Evolutionary conservation across 2,329 filamentous ascomycete species (phyloP), one percentile per base, ranked within the genome.

Genomic region (Beauveria medogensis): DNA sequence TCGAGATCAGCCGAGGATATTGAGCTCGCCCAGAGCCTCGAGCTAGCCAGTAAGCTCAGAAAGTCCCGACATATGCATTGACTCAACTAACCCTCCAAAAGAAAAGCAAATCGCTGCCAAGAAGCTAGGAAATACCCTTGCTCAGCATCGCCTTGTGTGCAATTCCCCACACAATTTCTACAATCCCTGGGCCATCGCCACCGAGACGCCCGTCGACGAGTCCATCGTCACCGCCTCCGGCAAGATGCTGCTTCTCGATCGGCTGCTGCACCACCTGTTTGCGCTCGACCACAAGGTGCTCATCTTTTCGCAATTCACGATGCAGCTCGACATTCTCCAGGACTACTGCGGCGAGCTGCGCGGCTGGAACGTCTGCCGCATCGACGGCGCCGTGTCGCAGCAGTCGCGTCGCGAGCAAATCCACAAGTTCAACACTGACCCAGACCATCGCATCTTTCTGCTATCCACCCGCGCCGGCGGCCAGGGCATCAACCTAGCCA

Each of bases 81-180:
- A 24, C 24, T 37, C 12, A 16, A 5, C 34, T 37, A 37, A 37
- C 10, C 20, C 5, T 6, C 12, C 2, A 5, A 46, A 24, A 86
- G 86, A 93, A 71, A 88, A 90, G 59, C 91, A 97, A 71, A 90
- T 97, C n/a, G 80, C 86, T 3, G 84, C 85, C 48, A 97, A 97
- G 77, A 97, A 96, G 69, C 80, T 97, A 1, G 92, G 94, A 52
- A 99, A 99, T 66, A 90, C 92, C 0, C 76, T 97, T 22, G 91
- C 96, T 80, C 94, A 99, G 71, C 84, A 96, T 3, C 89, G 94
- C 0, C 82, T 97, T 0, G 91, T 91, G 12, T 97, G 94, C 74
- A 96, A 99, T 72, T 91, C 87, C 0, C 94, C 94, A 0, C 92
- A 97, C 74, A 96, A 97, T 70, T 97, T 99, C 72, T 97, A 96